phyloP scores from a whole-genome alignment of 768 basidiomycete genomes.

The Inosperma sp. region DNA sequence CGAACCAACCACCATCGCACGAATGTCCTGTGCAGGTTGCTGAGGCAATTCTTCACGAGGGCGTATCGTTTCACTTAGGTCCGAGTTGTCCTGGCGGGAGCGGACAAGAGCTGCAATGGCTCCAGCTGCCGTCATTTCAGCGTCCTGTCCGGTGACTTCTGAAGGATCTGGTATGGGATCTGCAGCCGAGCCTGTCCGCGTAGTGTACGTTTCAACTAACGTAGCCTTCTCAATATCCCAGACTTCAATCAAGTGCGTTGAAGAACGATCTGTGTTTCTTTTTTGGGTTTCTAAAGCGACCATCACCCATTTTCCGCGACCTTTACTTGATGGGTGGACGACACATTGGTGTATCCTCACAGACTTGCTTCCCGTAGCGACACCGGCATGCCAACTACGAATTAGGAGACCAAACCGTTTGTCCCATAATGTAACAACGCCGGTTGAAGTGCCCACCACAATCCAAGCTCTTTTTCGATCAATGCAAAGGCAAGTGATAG shows the following conservation, averaged over 20 bases:
- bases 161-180: constrained; percentile 53
- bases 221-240: constrained; percentile 87
- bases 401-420: constrained; percentile 87
- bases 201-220: constrained; percentile 76
- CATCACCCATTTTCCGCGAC: constrained; percentile 86
- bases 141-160: constrained; percentile 48
- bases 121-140: constrained; percentile 59
- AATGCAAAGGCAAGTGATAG: constrained; percentile 79
- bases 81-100: constrained; percentile 42
- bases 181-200: constrained; percentile 43
- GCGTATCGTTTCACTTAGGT: constrained; percentile 16
- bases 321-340: constrained; percentile 75
- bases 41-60: constrained; percentile 22
- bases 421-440: constrained; percentile 90
- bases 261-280: constrained; percentile 38
- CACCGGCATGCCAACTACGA: constrained; percentile 80
- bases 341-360: constrained; percentile 68
- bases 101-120: constrained; percentile 82
- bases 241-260: constrained; percentile 67
- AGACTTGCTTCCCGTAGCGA: constrained; percentile 45
- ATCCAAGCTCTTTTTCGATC: constrained; percentile 87
- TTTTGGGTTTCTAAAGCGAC: constrained; percentile 64
- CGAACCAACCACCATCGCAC: constrained; percentile 62
- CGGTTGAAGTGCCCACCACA: constrained; percentile 80
- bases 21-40: constrained; percentile 60